Percentiles rank a stretch among this genome's conserved stretches.
phyloP scores from a whole-genome alignment of 352 stramenopile species.

The Phytophthora pistaciae region DNA sequence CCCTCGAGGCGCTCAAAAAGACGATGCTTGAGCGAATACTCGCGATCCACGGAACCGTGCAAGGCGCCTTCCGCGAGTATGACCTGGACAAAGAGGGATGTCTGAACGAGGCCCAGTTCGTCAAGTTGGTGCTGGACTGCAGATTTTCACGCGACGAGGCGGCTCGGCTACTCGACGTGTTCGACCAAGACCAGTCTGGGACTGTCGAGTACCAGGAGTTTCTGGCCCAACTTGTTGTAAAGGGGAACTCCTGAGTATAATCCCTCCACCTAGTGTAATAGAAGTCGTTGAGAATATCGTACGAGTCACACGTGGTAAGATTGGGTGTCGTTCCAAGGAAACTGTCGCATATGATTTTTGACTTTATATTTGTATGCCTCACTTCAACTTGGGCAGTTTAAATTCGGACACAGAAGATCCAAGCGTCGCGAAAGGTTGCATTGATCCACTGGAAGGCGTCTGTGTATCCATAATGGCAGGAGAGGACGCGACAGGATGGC shows the following conservation, averaged over 20 bases:
- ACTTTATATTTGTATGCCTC: neutral
- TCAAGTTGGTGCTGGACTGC: slow-evolving; percentile 49
- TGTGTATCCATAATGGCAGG: slow-evolving; percentile 34
- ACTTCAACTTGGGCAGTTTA: slow-evolving; percentile 9
- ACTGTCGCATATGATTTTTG: slow-evolving; percentile 4
- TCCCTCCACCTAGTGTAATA: neutral
- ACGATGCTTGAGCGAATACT: slow-evolving; percentile 53
- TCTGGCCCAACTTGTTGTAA: slow-evolving; percentile 51
- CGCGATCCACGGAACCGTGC: slow-evolving; percentile 51
- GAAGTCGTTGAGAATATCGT: neutral
- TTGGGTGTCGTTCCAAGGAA: slow-evolving; percentile 12
- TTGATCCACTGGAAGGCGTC: slow-evolving; percentile 1
- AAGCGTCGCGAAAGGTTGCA: slow-evolving; percentile 33
- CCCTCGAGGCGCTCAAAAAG: slow-evolving; percentile 55
- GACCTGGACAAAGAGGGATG: slow-evolving; percentile 49
- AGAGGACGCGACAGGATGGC: slow-evolving; percentile 43
- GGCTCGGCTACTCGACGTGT: slow-evolving; percentile 36
- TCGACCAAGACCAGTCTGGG: slow-evolving; percentile 60
- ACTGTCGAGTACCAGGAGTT: slow-evolving; percentile 74
- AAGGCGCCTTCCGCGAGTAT: slow-evolving; percentile 62
- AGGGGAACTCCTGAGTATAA: slow-evolving; percentile 13
- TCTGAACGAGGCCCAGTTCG: slow-evolving; percentile 54
- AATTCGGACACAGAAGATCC: slow-evolving; percentile 23
- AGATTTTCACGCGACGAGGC: slow-evolving; percentile 43
- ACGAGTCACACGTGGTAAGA: neutral